phyloP scores from a whole-genome alignment of 139 green algal species.

The Asterochloris sp. region DNA sequence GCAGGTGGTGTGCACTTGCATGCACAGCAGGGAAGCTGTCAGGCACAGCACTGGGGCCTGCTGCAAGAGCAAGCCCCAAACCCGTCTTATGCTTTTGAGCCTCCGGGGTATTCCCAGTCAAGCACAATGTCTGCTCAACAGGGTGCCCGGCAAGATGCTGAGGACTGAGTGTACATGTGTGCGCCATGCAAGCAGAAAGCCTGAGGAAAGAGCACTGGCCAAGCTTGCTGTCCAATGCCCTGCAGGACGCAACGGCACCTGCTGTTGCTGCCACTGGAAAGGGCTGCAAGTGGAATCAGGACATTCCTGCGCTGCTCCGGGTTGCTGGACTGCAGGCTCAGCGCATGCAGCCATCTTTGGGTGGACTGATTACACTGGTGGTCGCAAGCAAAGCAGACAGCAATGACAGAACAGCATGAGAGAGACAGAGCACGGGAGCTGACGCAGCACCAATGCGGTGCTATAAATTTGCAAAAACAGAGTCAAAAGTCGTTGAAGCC shows the following conservation, averaged over 20 bases:
- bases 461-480: too few species aligned
- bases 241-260: conserved; percentile 37
- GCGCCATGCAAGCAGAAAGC: not conserved
- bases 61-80: not conserved
- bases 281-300: conserved; percentile 51
- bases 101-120: not conserved
- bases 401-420: too few species aligned
- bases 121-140: not conserved
- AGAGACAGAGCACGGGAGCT: not conserved
- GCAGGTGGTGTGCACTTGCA: too few species aligned
- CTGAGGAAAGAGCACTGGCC: not conserved
- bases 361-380: conserved; percentile 1
- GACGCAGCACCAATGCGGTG: not conserved
- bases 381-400: not conserved
- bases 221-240: not conserved
- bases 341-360: conserved; percentile 2
- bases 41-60: too few species aligned
- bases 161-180: not conserved
- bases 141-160: too few species aligned
- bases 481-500: too few species aligned
- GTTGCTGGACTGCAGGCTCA: not conserved
- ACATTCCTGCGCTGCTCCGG: conserved; percentile 13
- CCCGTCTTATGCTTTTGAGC: not conserved
- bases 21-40: too few species aligned
- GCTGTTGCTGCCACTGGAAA: conserved; percentile 57